Base-by-base conservation (phyloP, 1,284 basidiomycete genomes). In the Coniferiporia weirii region DNA sequence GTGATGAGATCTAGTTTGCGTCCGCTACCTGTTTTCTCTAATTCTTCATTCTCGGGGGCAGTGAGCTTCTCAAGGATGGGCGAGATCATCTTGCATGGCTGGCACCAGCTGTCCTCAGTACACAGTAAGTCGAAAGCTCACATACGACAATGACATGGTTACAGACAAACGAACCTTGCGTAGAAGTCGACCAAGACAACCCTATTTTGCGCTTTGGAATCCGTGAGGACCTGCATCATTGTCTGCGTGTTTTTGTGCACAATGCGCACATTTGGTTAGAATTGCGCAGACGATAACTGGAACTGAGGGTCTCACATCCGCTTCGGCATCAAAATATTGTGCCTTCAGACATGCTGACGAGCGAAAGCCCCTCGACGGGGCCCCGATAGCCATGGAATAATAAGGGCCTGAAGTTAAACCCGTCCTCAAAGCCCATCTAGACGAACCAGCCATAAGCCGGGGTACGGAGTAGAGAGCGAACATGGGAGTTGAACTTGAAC, bases 101-200 rank as follows among this genome's bases (percentile, higher is more conserved):
- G 74, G 65, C 89, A 91, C 89, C 88, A 91, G 61, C 89, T 90
- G 65, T 17, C 52, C 54, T 27, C 27, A 62, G 44, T 40, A 22
- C 22, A 15, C 19, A 47, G 34, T 34, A 51, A 49, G 35, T 51
- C 56, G n/a, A 51, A 38, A 34, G 46, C 35, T 44, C 35, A n/a
- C 22, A 12, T 32, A n/a, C 35, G 47, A 15, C 32, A 40, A 40
- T 34, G 10, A 56, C 40, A 19, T 27, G n/a, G 48, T 5, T 2
- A 27, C 27, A 27, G 27, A 27, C 5, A 27, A 19, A 36, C 13
- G 77, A 84, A 89, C 88, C 88, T 80, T 51, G 88, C 89, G 66
- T 89, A 86, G 65, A 90, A 91, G 65, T 90, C 88, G 12, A 89
- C 86, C 5, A 90, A 72, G 35, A 87, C 79, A 36, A 87, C 70